Percentiles rank a stretch among this genome's conserved stretches.
phyloP scores from a whole-genome alignment of 495 filamentous ascomycete species.

The Lepraria neglecta region DNA sequence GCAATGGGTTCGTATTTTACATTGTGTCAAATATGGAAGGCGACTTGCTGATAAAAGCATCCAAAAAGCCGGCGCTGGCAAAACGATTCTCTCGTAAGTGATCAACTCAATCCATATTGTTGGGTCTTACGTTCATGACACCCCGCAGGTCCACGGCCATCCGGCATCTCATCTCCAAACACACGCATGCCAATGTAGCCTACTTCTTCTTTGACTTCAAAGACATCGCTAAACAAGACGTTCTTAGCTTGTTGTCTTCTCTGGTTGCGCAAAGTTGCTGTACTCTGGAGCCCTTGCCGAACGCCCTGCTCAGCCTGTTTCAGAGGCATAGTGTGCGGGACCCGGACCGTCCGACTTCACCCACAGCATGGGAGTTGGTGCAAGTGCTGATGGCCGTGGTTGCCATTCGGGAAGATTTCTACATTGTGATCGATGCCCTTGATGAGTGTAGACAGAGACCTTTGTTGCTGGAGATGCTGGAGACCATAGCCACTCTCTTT shows the following conservation, averaged over 20 bases:
- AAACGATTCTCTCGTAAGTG: conserved; percentile 1
- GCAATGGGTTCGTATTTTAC: conserved; percentile 8
- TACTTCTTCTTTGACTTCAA: conserved; percentile 10
- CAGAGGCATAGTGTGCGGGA: conserved; percentile 2
- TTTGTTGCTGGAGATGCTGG: neutral
- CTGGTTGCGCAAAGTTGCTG: neutral
- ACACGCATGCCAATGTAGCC: neutral
- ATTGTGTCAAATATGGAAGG: neutral
- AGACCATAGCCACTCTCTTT: neutral
- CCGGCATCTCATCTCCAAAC: neutral
- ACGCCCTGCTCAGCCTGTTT: conserved; percentile 1
- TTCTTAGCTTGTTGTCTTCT: neutral
- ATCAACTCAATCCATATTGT: neutral
- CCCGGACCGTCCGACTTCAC: neutral
- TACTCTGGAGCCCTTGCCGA: neutral
- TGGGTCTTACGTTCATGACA: neutral
- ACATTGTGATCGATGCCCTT: conserved; percentile 1
- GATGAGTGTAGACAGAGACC: conserved; percentile 10
- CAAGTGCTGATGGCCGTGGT: neutral
- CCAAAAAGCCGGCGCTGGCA: conserved; percentile 2
- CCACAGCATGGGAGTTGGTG: neutral
- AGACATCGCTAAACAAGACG: conserved; percentile 6
- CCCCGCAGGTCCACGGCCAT: neutral
- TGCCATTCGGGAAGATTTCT: neutral
- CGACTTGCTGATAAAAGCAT: neutral